Base-by-base conservation (phyloP, 2,329 filamentous ascomycete genomes). In the Aspergillus sp. region DNA sequence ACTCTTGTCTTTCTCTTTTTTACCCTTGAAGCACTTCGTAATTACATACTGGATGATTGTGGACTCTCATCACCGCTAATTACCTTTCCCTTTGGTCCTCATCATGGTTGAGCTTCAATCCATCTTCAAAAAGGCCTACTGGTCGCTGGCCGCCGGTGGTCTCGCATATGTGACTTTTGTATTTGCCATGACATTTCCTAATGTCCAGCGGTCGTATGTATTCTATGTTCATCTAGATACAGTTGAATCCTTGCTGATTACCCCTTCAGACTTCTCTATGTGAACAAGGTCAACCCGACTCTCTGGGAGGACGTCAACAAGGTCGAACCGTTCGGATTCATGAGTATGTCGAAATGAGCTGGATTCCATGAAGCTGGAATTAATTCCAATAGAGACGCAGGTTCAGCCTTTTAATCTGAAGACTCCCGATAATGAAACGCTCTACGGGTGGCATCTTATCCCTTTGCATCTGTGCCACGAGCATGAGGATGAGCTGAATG, bases 381-480 rank as follows among this genome's bases (percentile, higher is more conserved):
- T 62, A 43, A 58, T 36, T 37, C 26, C 2, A 27, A 8, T 54
- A 91, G 87, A 82, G 60, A 89, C 90, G 54, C 91, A 97, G 69
- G 86, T 95, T 3, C 90, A 88, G 5, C 87, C 91, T 0, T 96
- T 97, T 64, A 82, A 79, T 38, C 68, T 97, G 32, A 70, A 69
- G 4, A 93, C 89, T 0, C 72, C 81, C 1, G 90, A 96, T 62
- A 81, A 82, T 33, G 84, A 90, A 64, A 81, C 73, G 2, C 70
- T 97, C 12, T 94, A 93, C 60, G 87, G 86, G 27, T 97, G 91
- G 91, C 91, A 96, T 60, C 77, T 97, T 43, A 71, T 96, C 39
- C 91, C 91, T 0, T 68, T 94, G 6, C 81, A 85, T 40, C 71
- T 88, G 0, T 95, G 94, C 62, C 73, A 81, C 6, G 75, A 85